Conservation (phyloP, 768 basidiomycete species). For the Phaffia tasmanica region DNA sequence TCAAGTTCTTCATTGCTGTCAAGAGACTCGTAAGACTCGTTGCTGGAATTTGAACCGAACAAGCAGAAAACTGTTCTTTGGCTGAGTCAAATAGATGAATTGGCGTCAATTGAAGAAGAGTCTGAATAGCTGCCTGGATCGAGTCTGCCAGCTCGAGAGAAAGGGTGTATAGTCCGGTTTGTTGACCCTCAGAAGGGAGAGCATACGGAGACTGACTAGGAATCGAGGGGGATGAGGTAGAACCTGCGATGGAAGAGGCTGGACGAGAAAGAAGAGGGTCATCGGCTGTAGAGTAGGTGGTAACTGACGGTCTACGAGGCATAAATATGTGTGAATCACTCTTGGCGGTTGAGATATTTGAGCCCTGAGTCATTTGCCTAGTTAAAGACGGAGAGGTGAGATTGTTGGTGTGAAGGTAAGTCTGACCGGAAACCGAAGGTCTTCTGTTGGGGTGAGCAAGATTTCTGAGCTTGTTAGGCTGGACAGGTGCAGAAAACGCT, state of each 20-base stretch:
- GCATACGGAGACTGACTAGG: not conserved
- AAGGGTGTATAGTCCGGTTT: conserved; percentile 40
- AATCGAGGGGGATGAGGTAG: not conserved
- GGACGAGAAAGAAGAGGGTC: not conserved
- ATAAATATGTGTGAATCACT: no score
- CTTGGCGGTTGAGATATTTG: not conserved
- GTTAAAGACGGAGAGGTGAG: not conserved
- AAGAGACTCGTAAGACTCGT: conserved; percentile 79
- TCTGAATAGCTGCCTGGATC: conserved; percentile 80
- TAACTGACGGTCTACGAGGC: no score
- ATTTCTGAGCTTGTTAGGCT: conserved; percentile 16
- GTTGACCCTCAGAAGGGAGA: no score
- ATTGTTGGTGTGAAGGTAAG: not conserved
- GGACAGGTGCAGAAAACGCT: conserved; percentile 24
- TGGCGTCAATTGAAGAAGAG: conserved; percentile 77
- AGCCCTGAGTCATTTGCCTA: not conserved
- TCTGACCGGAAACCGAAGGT: conserved; percentile 4
- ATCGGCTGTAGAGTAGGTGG: not conserved
- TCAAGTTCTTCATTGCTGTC: conserved; percentile 84
- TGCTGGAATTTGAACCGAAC: conserved; percentile 73
- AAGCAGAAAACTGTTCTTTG: conserved; percentile 85
- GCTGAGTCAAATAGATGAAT: conserved; percentile 82
- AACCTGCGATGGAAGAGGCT: not conserved
- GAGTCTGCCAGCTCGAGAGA: conserved; percentile 83
- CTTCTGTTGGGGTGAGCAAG: conserved; percentile 21